Evolutionary conservation across 371 early-diverging fungal species (phyloP).

Genomic region (Mycotypha africana): DNA sequence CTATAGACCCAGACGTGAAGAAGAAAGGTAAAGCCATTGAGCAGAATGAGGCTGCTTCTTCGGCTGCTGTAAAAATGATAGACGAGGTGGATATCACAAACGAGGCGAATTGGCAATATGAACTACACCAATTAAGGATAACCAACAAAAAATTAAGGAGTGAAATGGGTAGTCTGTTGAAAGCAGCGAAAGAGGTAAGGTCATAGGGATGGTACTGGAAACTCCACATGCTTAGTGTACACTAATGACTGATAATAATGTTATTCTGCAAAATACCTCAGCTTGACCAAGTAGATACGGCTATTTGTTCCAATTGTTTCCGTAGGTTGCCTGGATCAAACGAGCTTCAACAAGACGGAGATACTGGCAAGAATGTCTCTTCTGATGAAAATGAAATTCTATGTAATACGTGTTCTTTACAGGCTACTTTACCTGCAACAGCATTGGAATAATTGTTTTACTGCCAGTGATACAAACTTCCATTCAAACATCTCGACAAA

Average conservation of each 20-base stretch:
- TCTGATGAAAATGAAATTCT: too few relatives aligned
- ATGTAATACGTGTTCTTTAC: too few relatives aligned
- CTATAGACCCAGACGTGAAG: slow-evolving; percentile 23
- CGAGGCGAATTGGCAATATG: slow-evolving; percentile 31
- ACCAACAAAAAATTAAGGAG: slow-evolving; percentile 33
- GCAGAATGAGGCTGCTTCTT: not conserved
- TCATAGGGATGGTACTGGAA: not conserved
- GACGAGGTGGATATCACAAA: slow-evolving; percentile 14
- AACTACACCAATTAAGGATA: slow-evolving; percentile 29
- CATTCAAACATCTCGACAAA: too few relatives aligned
- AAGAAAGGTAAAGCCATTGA: slow-evolving; percentile 20
- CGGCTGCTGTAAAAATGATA: not conserved
- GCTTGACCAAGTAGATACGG: slow-evolving; percentile 11
- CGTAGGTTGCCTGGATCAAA: slow-evolving; percentile 22
- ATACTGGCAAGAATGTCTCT: too few relatives aligned
- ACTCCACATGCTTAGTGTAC: too few relatives aligned
- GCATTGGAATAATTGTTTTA: too few relatives aligned
- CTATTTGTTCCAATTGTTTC: slow-evolving; percentile 10
- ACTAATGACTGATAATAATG: not conserved
- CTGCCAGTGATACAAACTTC: too few relatives aligned
- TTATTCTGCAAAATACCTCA: not conserved
- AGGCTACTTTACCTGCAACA: too few relatives aligned
- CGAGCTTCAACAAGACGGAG: too few relatives aligned
- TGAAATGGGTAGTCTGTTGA: slow-evolving; percentile 18
- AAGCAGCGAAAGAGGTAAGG: slow-evolving; percentile 14